Conservation (phyloP, 2,329 filamentous ascomycete species). For the Aspergillus piperis region DNA sequence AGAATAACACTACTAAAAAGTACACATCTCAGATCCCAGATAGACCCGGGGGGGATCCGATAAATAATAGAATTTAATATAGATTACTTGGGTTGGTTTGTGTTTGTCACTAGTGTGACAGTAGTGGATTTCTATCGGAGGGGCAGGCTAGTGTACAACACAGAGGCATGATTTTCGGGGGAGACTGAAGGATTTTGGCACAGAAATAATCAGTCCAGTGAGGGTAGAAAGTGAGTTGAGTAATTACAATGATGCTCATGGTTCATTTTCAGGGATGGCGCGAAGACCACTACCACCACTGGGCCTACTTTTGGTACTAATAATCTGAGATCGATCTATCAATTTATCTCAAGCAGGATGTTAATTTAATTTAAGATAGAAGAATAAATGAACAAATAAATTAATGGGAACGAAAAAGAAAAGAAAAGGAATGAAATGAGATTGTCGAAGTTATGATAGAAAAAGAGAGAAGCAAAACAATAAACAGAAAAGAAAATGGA, state of each 20-base stretch:
- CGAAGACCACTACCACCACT: neutral
- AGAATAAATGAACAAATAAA: neutral
- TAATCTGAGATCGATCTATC: no score
- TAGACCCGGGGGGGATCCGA: slow-evolving; percentile 1
- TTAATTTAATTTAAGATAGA: neutral
- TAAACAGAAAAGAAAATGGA: neutral
- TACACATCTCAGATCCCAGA: slow-evolving; percentile 9
- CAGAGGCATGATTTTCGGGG: slow-evolving; percentile 8
- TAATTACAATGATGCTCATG: neutral
- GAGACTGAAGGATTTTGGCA: slow-evolving; percentile 6
- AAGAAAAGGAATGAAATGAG: no score
- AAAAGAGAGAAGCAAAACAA: no score
- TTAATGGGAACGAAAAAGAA: no score
- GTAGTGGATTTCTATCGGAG: slow-evolving; percentile 21
- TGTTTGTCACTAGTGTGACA: slow-evolving; percentile 32
- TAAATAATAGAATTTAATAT: slow-evolving; percentile 17
- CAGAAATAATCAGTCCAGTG: no score
- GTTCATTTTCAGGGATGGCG: neutral
- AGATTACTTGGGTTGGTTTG: slow-evolving; percentile 21
- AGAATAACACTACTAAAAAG: slow-evolving; percentile 1
- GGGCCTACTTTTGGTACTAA: no score
- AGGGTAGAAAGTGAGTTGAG: no score
- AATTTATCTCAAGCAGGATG: neutral
- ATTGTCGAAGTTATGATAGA: no score
- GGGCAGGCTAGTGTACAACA: slow-evolving; percentile 14